Conservation (phyloP, 2,329 filamentous ascomycete species). For the Talaromyces verruculosus region DNA sequence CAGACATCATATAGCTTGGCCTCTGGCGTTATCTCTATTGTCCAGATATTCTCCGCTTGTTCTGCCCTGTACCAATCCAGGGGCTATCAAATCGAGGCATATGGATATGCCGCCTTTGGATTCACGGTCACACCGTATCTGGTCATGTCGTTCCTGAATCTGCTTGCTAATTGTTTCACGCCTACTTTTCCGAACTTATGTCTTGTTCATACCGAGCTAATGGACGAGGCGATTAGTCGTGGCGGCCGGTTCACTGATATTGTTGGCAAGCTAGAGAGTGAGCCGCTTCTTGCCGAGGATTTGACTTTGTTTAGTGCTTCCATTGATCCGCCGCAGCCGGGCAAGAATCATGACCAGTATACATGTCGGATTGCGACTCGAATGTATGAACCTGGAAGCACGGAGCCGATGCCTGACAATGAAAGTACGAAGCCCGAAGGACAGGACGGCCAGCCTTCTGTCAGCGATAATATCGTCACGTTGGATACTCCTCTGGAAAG, state of each 20-base stretch:
- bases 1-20: conserved; percentile 27
- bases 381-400: conserved; percentile 3
- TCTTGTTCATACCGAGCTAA: conserved; percentile 30
- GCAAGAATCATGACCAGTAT: neutral
- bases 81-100: conserved; percentile 34
- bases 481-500: neutral
- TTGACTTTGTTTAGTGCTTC: conserved; percentile 3
- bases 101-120: conserved; percentile 38
- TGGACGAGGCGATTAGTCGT: conserved; percentile 31
- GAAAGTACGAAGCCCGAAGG: neutral
- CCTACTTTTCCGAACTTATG: conserved; percentile 34
- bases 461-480: neutral
- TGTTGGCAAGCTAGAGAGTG: conserved; percentile 25
- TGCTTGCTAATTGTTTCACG: conserved; percentile 27
- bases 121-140: conserved; percentile 39
- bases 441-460: neutral
- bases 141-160: conserved; percentile 40
- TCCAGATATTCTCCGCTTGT: conserved; percentile 31
- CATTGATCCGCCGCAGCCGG: neutral
- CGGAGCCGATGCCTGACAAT: neutral
- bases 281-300: conserved; percentile 1
- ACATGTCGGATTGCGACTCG: neutral
- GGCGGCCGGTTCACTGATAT: conserved; percentile 28
- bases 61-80: conserved; percentile 31
- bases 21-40: conserved; percentile 30